Evolutionary conservation across 805 yeast species (phyloP), one percentile per base, ranked within the genome.

Genomic region (Kodamaea hsintzibuensis): DNA sequence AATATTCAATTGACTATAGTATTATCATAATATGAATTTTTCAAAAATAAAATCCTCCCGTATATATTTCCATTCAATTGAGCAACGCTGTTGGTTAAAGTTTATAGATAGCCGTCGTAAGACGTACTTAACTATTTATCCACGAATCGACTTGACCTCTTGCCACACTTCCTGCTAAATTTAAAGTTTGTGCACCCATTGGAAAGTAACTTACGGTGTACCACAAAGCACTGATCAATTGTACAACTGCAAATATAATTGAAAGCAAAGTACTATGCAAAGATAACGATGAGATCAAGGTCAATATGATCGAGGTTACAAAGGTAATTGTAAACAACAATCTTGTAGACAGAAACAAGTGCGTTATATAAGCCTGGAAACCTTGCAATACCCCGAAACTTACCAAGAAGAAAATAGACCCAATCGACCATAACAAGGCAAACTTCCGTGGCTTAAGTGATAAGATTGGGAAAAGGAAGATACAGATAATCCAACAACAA

Each of bases 301-400:
- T 76, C 67, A 76, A 59, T 13, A 76, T 55, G 22, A 76, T 76
- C 52, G 77, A 71, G 10, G 75, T 63, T 14, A 68, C 62, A 52
- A 76, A 76, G 7, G 68, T 70, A 12, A 74, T 62, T 3, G 79
- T 71, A 55, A 75, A 76, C 2, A 71, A 51, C 47, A 76, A 65
- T 27, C 80, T 53, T 2, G 79, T 73, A 1, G 80, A 74, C 64
- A 72, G 73, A 55, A 70, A 71, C 55, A 76, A 66, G 57, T 76
- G 80, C 22, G 66, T 62, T 65, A 76, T 58, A 56, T 76, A 76
- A 2, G 78, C 65, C 57, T 65, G 63, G 57, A 70, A 67, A 1
- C 80, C 80, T 56, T 76, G 80, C 47, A 76, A 62, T 3, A 76
- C 79, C 5, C 80, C 80, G 57, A 77, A 77, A 57, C 79, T 74